Percentiles rank a stretch among this genome's conserved stretches.
Evolutionary conservation across 176 grass and related monocot genomes (phyloP).

Genomic region (Thalia dealbata): DNA sequence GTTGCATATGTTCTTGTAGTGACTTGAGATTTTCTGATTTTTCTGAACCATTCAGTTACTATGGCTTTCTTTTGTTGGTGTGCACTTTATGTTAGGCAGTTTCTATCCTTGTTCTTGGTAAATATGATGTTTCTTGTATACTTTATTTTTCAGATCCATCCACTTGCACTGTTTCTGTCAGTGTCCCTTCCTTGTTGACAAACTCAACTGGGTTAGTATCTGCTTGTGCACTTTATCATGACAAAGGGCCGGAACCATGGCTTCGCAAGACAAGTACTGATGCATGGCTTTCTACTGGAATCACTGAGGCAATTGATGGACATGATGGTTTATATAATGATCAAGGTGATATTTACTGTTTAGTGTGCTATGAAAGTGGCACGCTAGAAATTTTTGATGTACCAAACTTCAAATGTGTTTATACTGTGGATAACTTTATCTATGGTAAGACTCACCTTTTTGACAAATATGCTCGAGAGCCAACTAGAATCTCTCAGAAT

Average conservation of each 20-base stretch:
- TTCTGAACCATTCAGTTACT: not conserved
- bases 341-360: conserved; percentile 75
- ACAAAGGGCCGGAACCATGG: conserved; percentile 76
- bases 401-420: conserved; percentile 69
- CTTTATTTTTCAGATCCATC: conserved; percentile 54
- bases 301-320: conserved; percentile 44
- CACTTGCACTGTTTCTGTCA: conserved; percentile 60
- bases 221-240: conserved; percentile 75
- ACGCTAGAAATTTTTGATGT: conserved; percentile 89
- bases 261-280: conserved; percentile 63
- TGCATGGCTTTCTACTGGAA: conserved; percentile 80
- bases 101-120: not conserved
- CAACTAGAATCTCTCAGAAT: conserved; percentile 9
- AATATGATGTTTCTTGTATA: not conserved
- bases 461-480: conserved; percentile 33
- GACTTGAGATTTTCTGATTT: not conserved
- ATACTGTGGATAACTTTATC: conserved; percentile 62
- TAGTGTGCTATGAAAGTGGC: conserved; percentile 75
- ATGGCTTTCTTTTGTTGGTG: not conserved
- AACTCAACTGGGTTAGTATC: conserved; percentile 49
- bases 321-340: conserved; percentile 50
- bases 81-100: not conserved
- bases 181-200: conserved; percentile 40
- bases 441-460: conserved; percentile 46
- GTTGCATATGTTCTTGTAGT: not conserved